A percentile compares a stretch with the other conserved stretches of the same genome.
phyloP scores from a whole-genome alignment of 257 asterid genomes.

The Echium plantagineum region DNA sequence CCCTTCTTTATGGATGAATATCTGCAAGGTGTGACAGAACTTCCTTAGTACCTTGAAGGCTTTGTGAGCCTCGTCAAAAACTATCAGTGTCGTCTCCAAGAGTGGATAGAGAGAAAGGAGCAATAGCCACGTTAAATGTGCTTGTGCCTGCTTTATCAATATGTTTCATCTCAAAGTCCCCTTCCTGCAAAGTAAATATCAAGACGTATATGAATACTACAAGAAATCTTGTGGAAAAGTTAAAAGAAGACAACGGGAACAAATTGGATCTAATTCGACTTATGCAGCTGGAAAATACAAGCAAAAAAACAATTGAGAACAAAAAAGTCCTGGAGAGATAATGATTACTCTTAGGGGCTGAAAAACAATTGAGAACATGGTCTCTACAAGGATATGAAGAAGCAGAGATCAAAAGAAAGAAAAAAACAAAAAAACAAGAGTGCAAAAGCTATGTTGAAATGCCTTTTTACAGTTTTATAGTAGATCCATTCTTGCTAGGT shows the following conservation, averaged over 20 bases:
- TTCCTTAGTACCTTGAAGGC: background rate
- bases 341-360: too few species aligned
- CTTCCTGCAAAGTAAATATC: conserved; percentile 34
- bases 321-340: too few species aligned
- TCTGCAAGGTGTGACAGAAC: background rate
- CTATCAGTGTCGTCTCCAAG: conserved; percentile 32
- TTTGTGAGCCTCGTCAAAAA: conserved; percentile 17
- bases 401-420: background rate
- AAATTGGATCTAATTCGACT: background rate
- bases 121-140: conserved; percentile 53
- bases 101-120: conserved; percentile 57
- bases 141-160: conserved; percentile 40
- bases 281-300: too few species aligned
- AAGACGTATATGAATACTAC: conserved; percentile 4
- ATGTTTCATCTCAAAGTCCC: conserved; percentile 77
- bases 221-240: background rate
- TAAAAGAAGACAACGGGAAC: background rate
- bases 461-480: background rate
- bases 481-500: too few species aligned
- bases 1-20: background rate
- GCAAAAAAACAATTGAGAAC: too few species aligned
- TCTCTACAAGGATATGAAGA: too few species aligned
- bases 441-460: background rate
- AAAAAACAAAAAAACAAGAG: background rate
- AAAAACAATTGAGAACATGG: too few species aligned